Base-by-base conservation (phyloP, 2,329 filamentous ascomycete species). In the Raffaelea deltoideospora region DNA sequence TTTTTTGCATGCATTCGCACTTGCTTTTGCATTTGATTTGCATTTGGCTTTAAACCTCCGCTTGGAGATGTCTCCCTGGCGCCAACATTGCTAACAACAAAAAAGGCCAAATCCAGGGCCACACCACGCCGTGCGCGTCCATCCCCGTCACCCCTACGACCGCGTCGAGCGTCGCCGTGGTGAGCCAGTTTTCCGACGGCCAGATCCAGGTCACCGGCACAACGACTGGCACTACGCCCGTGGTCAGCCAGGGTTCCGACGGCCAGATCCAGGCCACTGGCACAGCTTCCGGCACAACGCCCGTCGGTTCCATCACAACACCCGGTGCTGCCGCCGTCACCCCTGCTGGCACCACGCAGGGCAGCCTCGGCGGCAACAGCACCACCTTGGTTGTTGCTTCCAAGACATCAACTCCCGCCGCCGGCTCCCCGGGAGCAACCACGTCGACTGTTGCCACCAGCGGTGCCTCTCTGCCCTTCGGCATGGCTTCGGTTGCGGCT, bases 81-180 rank as follows among this genome's bases (percentile, higher is more conserved):
- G 22, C 7, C 7, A 7, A 24, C 22, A 24, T 11, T 14, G 26
- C 26, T 13, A 27, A 27, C 7, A 27, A 13, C 11, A 27, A 14
- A 24, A 10, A 6, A 58, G 57, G 60, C 23, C 63, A 76, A 47
- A 54, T 70, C 35, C 66, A 75, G 41, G 62, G 53, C 17, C 60
- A 60, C 42, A 64, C 59, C 3, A 63, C 60, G 0, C 61, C 61
- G 15, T 67, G 64, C 41, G 57, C 57, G 14, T 48, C 52, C 8
- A 45, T 59, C 40, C 53, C 58, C 4, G 44, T 51, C 20, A 19
- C 51, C 9, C 42, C 48, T 37, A 50, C 58, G 4, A 44, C 52
- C 22, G 18, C 51, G 8, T 42, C 48, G 37, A 50, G 49, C 30
- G 47, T 46, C 8, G 23, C 52, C 19, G n/a, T 50, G 17, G 56